Base-by-base conservation (phyloP, 805 yeast genomes). In the Candida pini region DNA sequence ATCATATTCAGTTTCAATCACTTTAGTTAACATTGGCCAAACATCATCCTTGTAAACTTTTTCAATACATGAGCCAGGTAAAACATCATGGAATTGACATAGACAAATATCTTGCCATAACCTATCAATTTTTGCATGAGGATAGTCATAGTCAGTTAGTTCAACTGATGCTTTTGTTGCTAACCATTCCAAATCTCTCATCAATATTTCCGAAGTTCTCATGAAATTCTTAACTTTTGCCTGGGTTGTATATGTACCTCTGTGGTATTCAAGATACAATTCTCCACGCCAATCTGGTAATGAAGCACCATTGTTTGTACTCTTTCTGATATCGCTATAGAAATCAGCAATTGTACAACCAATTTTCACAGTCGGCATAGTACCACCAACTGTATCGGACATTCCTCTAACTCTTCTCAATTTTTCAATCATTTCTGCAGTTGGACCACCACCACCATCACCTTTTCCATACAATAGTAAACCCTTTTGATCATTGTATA, bases 361-460 rank as follows among this genome's bases (percentile, higher is more conserved):
- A 39, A 83, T 62, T 35, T 86, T 79, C 15, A 89, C 85, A 2
- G 82, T 72, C 3, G 97, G 97, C 39, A 92, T 70, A 31, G 72
- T 68, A 26, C 63, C 62, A 3, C 90, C 94, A 10, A 81, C 81
- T 5, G 81, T 80, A 51, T 90, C 83, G 15, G 88, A 73, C 40
- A 89, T 58, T 12, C 97, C 97, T 52, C 97, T 73, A 56, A 90
- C 81, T 48, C 97, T 78, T 54, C 97, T 77, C 52, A 90, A 69
- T 56, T 87, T 89, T 54, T 92, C 97, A 43, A 90, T 51, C 95
- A 88, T 89, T 52, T 85, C 95, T 26, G 84, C 83, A 4, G 86
- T 80, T 30, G 98, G 97, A 6, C 98, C 98, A 44, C 98, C 98
- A 42, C 98, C 98, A 49, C 98, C 98, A 56, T 90, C 98, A 51